Conservation (phyloP, 225 moss, liverwort and hornwort species). For the Physcomitrellopsis africana region DNA sequence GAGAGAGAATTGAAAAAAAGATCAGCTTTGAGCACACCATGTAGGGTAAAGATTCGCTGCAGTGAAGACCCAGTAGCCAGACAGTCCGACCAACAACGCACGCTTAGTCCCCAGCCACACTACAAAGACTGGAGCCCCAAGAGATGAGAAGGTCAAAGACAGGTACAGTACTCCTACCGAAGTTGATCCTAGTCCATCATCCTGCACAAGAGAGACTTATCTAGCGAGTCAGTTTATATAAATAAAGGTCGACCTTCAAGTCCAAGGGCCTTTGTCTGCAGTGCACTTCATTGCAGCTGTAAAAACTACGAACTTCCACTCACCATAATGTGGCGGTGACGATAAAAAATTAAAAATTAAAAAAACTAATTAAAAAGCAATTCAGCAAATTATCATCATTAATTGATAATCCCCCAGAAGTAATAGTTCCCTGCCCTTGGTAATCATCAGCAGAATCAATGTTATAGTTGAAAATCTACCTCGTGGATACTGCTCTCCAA, state of each 20-base stretch:
- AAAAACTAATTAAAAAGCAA: not conserved
- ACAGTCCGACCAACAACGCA: constrained; percentile 74
- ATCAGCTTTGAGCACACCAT: constrained; percentile 50
- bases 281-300: constrained; percentile 13
- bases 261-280: not conserved
- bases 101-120: constrained; percentile 79
- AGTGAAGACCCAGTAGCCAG: constrained; percentile 89
- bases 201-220: constrained; percentile 49
- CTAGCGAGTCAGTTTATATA: not conserved
- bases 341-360: too few relatives aligned
- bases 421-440: not conserved
- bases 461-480: constrained; percentile 34
- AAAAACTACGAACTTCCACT: too few relatives aligned
- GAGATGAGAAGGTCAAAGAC: constrained; percentile 74
- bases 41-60: constrained; percentile 83
- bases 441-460: not conserved
- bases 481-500: constrained; percentile 92
- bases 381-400: not conserved
- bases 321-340: too few relatives aligned
- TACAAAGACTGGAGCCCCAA: constrained; percentile 83
- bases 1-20: not conserved
- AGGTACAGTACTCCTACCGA: constrained; percentile 85
- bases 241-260: not conserved
- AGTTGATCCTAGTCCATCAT: constrained; percentile 84
- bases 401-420: constrained; percentile 2